Percentiles rank a stretch among this genome's conserved stretches.
Evolutionary conservation across 768 basidiomycete genomes (phyloP).

Genomic region (Lactifluus subvellereus): DNA sequence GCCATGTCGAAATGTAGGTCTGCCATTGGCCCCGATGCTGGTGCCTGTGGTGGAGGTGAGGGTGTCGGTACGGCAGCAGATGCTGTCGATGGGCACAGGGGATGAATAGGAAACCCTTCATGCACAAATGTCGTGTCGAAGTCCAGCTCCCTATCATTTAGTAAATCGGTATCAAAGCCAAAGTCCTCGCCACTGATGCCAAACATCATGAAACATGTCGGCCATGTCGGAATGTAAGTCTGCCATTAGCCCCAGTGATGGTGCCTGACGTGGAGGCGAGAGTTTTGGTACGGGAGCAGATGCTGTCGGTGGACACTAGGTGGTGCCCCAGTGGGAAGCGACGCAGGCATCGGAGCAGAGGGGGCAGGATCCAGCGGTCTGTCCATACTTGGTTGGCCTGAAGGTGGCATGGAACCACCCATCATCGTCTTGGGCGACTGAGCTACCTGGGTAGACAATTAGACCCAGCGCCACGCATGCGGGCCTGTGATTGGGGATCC

Average conservation of each 20-base stretch:
- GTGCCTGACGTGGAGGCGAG: background rate
- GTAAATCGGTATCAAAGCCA: background rate
- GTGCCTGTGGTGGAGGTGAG: background rate
- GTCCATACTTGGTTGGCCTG: constrained; percentile 23
- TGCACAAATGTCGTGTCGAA: background rate
- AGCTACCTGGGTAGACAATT: constrained; percentile 10
- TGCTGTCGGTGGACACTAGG: constrained; percentile 18
- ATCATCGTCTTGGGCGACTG: constrained; percentile 13
- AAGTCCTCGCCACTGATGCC: constrained; percentile 5
- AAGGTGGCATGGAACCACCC: constrained; percentile 25
- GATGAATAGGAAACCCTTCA: background rate
- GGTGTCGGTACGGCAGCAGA: constrained; percentile 5
- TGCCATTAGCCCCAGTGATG: background rate
- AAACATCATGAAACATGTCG: constrained; percentile 19
- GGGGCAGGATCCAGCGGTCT: constrained; percentile 6
- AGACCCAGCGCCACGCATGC: constrained; percentile 6
- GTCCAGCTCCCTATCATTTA: constrained; percentile 8
- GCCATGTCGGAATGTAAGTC: constrained; percentile 12
- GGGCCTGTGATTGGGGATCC: background rate
- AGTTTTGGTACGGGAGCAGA: constrained; percentile 2
- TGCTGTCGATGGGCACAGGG: background rate
- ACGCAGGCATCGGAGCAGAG: constrained; percentile 14
- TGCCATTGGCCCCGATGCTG: background rate
- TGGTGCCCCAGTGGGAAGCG: constrained; percentile 10
- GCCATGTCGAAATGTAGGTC: constrained; percentile 13